Percentiles rank a stretch among this genome's conserved stretches.
phyloP scores from a whole-genome alignment of 805 yeast genomes.

The Wickerhamiella dianesei region DNA sequence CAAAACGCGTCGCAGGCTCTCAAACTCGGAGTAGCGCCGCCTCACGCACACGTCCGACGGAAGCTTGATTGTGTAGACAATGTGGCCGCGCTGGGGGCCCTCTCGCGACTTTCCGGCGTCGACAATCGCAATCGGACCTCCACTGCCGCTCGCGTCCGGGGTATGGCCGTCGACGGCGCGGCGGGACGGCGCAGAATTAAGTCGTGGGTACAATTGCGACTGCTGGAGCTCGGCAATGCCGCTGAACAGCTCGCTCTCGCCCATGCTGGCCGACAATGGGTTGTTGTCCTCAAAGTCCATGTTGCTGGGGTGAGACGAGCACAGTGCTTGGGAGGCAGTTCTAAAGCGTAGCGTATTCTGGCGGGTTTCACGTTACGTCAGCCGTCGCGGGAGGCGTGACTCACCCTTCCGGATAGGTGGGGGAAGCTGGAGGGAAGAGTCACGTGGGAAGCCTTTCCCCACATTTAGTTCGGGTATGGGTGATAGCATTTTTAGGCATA shows the following conservation, averaged over 20 bases:
- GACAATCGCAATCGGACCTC: conserved; percentile 30
- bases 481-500: too few relatives aligned
- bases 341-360: too few relatives aligned
- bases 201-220: background rate
- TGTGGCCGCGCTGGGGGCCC: conserved; percentile 59
- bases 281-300: conserved; percentile 33
- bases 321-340: too few relatives aligned
- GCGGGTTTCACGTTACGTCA: too few relatives aligned
- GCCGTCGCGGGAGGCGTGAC: too few relatives aligned
- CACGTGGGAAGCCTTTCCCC: too few relatives aligned
- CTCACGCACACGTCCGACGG: conserved; percentile 48
- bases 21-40: conserved; percentile 87
- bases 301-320: background rate
- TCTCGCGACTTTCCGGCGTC: conserved; percentile 84
- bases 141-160: background rate
- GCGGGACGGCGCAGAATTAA: background rate
- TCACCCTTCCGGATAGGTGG: too few relatives aligned
- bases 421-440: too few relatives aligned
- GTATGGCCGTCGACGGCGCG: background rate
- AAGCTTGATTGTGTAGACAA: conserved; percentile 66
- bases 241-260: conserved; percentile 4
- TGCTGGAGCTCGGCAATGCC: conserved; percentile 1
- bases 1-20: conserved; percentile 58
- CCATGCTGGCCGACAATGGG: conserved; percentile 28
- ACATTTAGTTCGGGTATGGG: too few relatives aligned